Conservation (phyloP, 1,139 yeast species). For the Hansenula sp. region DNA sequence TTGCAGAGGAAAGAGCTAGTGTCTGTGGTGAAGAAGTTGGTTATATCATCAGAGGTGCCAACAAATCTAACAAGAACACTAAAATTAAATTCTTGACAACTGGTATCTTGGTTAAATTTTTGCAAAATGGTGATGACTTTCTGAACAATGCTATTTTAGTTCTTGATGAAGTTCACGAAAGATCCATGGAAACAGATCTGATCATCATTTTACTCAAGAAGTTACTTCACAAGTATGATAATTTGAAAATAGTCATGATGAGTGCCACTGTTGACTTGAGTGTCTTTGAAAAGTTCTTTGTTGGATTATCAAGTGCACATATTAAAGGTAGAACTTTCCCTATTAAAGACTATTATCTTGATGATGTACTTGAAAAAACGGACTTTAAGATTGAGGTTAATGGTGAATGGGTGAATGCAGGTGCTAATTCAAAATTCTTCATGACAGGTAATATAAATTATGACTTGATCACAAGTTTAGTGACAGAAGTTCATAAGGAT, state of each 20-base stretch:
- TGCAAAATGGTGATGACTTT: conserved; percentile 51
- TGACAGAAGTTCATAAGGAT: conserved; percentile 45
- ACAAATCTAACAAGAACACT: conserved; percentile 56
- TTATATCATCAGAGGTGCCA: conserved; percentile 86
- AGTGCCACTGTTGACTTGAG: conserved; percentile 86
- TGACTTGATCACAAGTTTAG: conserved; percentile 58
- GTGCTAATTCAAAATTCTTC: conserved; percentile 61
- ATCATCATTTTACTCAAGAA: conserved; percentile 71
- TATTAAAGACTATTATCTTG: conserved; percentile 69
- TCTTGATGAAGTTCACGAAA: conserved; percentile 93
- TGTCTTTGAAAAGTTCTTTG: conserved; percentile 65
- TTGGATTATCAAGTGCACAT: conserved; percentile 46
- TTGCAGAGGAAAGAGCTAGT: conserved; percentile 74
- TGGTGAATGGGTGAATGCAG: conserved; percentile 40
- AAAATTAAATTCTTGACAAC: conserved; percentile 84
- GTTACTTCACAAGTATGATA: conserved; percentile 38
- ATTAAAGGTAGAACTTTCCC: conserved; percentile 95
- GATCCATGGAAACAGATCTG: conserved; percentile 89
- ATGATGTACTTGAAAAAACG: conserved; percentile 50
- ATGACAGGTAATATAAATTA: conserved; percentile 66
- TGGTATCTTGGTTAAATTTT: conserved; percentile 84
- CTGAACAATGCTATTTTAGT: conserved; percentile 53
- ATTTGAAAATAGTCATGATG: conserved; percentile 76
- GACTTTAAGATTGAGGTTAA: conserved; percentile 44
- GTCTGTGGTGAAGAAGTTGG: conserved; percentile 79